Conservation (phyloP, 1,139 yeast genomes). For the Candida pseudoviswanathii region DNA sequence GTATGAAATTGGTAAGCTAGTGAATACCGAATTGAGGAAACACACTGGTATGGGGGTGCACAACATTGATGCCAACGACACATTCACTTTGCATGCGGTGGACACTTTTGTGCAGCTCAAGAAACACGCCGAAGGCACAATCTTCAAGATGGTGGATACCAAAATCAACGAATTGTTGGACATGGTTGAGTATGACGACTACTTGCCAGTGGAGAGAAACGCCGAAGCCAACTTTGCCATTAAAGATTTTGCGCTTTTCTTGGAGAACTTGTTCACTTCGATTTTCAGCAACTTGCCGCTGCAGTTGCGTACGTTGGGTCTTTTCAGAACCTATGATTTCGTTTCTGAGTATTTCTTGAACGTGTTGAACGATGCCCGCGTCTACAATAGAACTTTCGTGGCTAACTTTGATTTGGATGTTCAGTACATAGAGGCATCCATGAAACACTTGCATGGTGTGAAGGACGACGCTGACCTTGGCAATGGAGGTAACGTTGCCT, state of each 20-base stretch:
- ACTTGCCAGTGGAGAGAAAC: slow-evolving; percentile 48
- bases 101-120: slow-evolving; percentile 61
- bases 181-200: slow-evolving; percentile 85
- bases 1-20: slow-evolving; percentile 54
- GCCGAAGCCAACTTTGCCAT: slow-evolving; percentile 73
- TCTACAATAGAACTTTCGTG: slow-evolving; percentile 43
- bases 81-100: slow-evolving; percentile 44
- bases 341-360: slow-evolving; percentile 72
- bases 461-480: slow-evolving; percentile 17
- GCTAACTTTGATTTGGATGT: slow-evolving; percentile 49
- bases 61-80: slow-evolving; percentile 41
- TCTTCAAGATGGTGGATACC: slow-evolving; percentile 78
- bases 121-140: slow-evolving; percentile 75
- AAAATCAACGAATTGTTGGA: slow-evolving; percentile 81
- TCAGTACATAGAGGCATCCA: slow-evolving; percentile 42
- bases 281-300: slow-evolving; percentile 84
- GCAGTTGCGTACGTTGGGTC: slow-evolving; percentile 73
- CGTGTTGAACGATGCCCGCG: slow-evolving; percentile 52
- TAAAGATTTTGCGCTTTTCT: slow-evolving; percentile 83
- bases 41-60: slow-evolving; percentile 57
- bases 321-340: slow-evolving; percentile 85
- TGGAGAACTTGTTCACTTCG: slow-evolving; percentile 83
- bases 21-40: slow-evolving; percentile 45
- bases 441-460: slow-evolving; percentile 30
- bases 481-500: slow-evolving; percentile 39